Conservation (phyloP, 805 yeast genomes). For the Pichia exigua region DNA sequence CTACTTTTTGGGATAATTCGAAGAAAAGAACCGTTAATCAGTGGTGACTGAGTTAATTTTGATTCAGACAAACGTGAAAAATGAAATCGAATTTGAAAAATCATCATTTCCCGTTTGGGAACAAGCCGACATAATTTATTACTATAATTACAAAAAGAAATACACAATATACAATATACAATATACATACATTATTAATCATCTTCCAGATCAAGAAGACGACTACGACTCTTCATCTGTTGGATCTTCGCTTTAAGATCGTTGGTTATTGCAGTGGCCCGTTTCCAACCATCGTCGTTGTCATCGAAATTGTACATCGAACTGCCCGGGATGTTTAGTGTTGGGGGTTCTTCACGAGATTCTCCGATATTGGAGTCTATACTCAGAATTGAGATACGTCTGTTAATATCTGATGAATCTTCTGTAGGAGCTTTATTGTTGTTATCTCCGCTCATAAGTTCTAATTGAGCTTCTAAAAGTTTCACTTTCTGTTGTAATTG, state of each 20-base stretch:
- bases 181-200: neutral
- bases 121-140: neutral
- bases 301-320: conserved; percentile 31
- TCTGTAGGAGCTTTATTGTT: neutral
- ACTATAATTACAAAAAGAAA: too few relatives aligned
- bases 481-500: conserved; percentile 18
- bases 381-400: conserved; percentile 29
- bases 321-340: conserved; percentile 8
- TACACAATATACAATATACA: neutral
- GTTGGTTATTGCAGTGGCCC: conserved; percentile 84
- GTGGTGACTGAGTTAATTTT: neutral
- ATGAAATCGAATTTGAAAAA: neutral
- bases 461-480: conserved; percentile 12
- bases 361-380: conserved; percentile 18
- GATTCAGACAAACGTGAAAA: neutral
- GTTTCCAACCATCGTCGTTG: conserved; percentile 70
- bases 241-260: conserved; percentile 83
- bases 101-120: neutral
- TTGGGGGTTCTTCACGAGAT: conserved; percentile 7
- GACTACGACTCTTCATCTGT: conserved; percentile 67
- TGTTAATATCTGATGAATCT: conserved; percentile 21
- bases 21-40: neutral
- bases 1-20: neutral
- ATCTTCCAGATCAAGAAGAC: conserved; percentile 16
- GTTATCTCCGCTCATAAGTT: neutral